Conservation (phyloP, 192 early-diverging fungal species). For the Dissophora ornata region DNA sequence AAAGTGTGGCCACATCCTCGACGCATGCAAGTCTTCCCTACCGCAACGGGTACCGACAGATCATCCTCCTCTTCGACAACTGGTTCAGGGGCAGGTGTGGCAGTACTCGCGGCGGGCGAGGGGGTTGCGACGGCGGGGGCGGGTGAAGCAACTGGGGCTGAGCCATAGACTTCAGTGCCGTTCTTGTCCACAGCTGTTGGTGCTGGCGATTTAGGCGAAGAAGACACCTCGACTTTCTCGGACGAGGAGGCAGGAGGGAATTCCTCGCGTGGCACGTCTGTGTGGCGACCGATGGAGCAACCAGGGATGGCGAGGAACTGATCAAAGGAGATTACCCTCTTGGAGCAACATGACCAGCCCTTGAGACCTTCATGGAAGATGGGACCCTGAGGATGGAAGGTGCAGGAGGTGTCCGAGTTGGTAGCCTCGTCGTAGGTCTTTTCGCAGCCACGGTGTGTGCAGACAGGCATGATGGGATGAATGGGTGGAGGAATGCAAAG, state of each 20-base stretch:
- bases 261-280: conserved; percentile 40
- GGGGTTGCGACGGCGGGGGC: not conserved
- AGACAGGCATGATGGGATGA: conserved; percentile 63
- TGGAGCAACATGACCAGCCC: conserved; percentile 95
- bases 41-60: conserved; percentile 71
- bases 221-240: conserved; percentile 37
- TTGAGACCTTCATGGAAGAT: conserved; percentile 97
- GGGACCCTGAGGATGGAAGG: conserved; percentile 88
- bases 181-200: conserved; percentile 32
- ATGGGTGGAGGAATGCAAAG: not conserved
- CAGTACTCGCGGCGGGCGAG: conserved; percentile 25
- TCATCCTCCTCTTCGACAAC: conserved; percentile 83
- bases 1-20: conserved; percentile 79
- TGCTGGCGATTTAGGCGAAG: conserved; percentile 33
- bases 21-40: conserved; percentile 87
- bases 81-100: conserved; percentile 50
- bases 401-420: conserved; percentile 84
- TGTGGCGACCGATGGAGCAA: conserved; percentile 84
- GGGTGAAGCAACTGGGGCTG: conserved; percentile 7
- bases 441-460: conserved; percentile 88
- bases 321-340: conserved; percentile 90
- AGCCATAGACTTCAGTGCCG: conserved; percentile 32
- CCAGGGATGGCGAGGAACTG: conserved; percentile 92
- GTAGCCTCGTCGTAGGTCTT: conserved; percentile 80
- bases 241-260: conserved; percentile 36